These are phyloP conservation scores for Pascua sp. DNA, from an alignment of 1,284 basidiomycete genomes.

Conservation along the genomic window DNA sequence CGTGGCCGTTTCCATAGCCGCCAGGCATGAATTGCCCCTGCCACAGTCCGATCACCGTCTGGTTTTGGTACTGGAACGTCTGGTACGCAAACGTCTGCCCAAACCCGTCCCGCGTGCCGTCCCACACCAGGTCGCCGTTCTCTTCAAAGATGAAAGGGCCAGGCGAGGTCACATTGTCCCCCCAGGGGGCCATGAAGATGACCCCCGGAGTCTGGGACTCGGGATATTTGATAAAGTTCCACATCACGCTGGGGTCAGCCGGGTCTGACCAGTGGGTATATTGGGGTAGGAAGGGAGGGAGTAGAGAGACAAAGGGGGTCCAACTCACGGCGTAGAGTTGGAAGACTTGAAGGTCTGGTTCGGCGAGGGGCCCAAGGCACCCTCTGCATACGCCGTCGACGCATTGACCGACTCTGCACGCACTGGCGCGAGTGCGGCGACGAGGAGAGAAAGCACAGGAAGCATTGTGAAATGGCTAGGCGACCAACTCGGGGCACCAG, in stretches of 20 bases:
- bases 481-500: no score
- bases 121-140: constrained; percentile 35
- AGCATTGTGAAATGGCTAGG: no score
- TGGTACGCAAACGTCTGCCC: constrained; percentile 33
- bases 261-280: not conserved
- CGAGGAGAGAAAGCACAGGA: no score
- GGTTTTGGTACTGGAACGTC: constrained; percentile 19
- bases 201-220: constrained; percentile 11
- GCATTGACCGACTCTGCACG: no score
- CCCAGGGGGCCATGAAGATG: constrained; percentile 34
- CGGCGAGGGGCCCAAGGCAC: constrained; percentile 23
- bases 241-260: constrained; percentile 13
- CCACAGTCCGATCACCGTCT: constrained; percentile 31
- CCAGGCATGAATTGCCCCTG: constrained; percentile 25
- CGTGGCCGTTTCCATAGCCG: constrained; percentile 28
- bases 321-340: constrained; percentile 21
- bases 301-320: not conserved
- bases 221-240: constrained; percentile 25
- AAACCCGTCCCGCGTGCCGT: constrained; percentile 22
- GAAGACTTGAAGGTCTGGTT: constrained; percentile 23
- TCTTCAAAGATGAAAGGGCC: constrained; percentile 27
- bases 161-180: constrained; percentile 15
- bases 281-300: no score
- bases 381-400: constrained; percentile 17
- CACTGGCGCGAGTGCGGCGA: no score